Evolutionary conservation across 345 rosid species (phyloP).

Genomic region (Carallia brachiata): DNA sequence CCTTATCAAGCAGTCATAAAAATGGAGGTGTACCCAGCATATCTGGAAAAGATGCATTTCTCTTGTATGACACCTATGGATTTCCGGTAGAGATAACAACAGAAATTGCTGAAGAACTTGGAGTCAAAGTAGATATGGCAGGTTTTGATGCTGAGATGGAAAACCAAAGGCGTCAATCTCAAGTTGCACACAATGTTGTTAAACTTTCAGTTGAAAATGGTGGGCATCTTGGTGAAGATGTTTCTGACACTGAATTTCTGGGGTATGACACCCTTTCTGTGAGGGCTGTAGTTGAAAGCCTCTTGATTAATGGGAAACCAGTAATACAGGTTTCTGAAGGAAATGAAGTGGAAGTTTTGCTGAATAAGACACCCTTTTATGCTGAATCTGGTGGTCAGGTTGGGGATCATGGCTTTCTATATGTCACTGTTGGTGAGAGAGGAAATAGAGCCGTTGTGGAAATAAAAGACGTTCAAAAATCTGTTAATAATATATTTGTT

Average conservation of each 20-base stretch:
- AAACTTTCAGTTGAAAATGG: conserved; percentile 68
- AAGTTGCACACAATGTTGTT: conserved; percentile 82
- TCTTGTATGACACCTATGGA: conserved; percentile 79
- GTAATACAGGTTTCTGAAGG: conserved; percentile 81
- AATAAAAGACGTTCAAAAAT: conserved; percentile 81
- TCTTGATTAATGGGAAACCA: conserved; percentile 72
- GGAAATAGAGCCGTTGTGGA: conserved; percentile 64
- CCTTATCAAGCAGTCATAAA: conserved; percentile 40
- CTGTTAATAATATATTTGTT: conserved; percentile 65
- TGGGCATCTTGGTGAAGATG: conserved; percentile 43
- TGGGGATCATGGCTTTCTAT: conserved; percentile 76
- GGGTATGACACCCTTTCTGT: conserved; percentile 79
- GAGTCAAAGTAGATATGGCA: conserved; percentile 58
- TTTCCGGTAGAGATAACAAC: conserved; percentile 89
- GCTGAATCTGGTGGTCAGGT: conserved; percentile 98
- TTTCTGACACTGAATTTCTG: conserved; percentile 72
- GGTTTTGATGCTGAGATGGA: conserved; percentile 85
- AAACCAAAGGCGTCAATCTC: conserved; percentile 81
- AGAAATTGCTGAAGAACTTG: conserved; percentile 80
- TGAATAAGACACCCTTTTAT: conserved; percentile 85
- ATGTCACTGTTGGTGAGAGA: conserved; percentile 45
- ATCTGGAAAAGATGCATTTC: conserved; percentile 82
- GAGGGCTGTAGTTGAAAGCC: conserved; percentile 67
- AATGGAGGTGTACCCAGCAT: conserved; percentile 47
- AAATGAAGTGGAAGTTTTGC: conserved; percentile 77